These are phyloP conservation scores for Mitragyna speciosa DNA, from an alignment of 257 asterid genomes.

Conservation along the genomic window DNA sequence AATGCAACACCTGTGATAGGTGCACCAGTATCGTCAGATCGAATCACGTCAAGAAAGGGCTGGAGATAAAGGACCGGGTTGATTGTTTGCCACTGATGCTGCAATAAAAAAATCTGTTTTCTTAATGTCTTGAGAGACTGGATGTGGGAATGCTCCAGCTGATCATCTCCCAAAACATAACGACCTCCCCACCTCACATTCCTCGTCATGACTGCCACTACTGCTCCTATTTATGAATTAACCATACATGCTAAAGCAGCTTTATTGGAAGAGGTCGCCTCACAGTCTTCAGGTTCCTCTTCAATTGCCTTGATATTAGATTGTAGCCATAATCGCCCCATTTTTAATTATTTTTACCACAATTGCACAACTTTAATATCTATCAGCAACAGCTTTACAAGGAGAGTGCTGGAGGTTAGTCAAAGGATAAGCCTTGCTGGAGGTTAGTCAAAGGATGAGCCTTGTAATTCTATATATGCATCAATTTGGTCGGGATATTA, in stretches of 20 bases:
- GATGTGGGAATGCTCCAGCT: conserved; percentile 89
- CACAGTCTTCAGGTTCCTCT: conserved; percentile 95
- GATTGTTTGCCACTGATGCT: conserved; percentile 74
- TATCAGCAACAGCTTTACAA: conserved; percentile 17
- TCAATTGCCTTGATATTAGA: conserved; percentile 81
- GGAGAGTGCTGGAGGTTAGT: conserved; percentile 25
- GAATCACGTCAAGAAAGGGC: conserved; percentile 91
- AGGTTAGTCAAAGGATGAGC: conserved; percentile 27
- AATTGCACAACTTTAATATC: conserved; percentile 29
- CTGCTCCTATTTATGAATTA: conserved; percentile 90
- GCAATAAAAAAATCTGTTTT: conserved; percentile 80
- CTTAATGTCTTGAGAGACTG: conserved; percentile 82
- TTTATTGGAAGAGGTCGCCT: conserved; percentile 54
- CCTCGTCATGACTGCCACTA: conserved; percentile 96
- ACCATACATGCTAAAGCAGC: conserved; percentile 77
- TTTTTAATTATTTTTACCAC: conserved; percentile 28
- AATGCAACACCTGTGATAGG: conserved; percentile 88
- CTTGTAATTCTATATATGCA: not conserved
- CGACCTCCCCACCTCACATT: conserved; percentile 99
- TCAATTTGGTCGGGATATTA: not conserved
- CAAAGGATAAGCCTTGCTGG: conserved; percentile 16
- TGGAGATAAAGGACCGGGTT: conserved; percentile 83
- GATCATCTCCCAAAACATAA: conserved; percentile 93
- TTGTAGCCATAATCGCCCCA: conserved; percentile 87
- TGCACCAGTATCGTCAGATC: conserved; percentile 97